A percentile compares a stretch with the other conserved stretches of the same genome.
phyloP scores from a whole-genome alignment of 2,329 filamentous ascomycete genomes.

The Calonectria honghensis region DNA sequence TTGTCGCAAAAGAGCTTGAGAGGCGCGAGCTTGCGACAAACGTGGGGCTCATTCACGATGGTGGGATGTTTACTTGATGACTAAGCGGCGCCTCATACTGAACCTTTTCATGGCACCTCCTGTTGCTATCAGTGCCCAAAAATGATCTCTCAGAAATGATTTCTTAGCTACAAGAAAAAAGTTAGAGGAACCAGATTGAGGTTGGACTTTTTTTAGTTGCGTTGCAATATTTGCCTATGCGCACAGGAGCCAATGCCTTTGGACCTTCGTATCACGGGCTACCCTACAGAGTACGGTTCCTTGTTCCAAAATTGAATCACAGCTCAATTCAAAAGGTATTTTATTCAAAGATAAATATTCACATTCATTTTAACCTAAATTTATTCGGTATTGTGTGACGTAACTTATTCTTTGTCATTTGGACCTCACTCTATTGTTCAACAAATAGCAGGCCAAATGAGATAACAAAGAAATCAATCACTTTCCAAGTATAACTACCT shows the following conservation, averaged over 20 bases:
- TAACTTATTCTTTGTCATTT: neutral
- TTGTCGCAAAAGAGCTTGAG: conserved; percentile 8
- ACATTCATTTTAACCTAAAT: neutral
- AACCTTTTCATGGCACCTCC: neutral
- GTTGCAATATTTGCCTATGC: neutral
- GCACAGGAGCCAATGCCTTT: no score
- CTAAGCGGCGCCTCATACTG: neutral
- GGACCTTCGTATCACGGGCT: neutral
- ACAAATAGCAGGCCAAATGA: neutral
- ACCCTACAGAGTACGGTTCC: neutral
- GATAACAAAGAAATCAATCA: neutral
- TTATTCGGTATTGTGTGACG: neutral
- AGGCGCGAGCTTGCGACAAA: neutral
- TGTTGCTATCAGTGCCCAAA: neutral
- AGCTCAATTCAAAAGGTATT: neutral
- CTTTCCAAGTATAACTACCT: neutral
- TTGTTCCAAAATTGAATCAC: neutral
- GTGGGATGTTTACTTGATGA: conserved; percentile 17
- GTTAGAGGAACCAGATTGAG: neutral
- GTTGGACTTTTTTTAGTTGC: neutral
- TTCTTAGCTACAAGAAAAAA: neutral
- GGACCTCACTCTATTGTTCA: neutral
- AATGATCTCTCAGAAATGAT: neutral
- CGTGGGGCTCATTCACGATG: conserved; percentile 20
- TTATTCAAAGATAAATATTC: neutral